phyloP scores from a whole-genome alignment of 1,284 basidiomycete species.

The Cryptococcus amylolentus region DNA sequence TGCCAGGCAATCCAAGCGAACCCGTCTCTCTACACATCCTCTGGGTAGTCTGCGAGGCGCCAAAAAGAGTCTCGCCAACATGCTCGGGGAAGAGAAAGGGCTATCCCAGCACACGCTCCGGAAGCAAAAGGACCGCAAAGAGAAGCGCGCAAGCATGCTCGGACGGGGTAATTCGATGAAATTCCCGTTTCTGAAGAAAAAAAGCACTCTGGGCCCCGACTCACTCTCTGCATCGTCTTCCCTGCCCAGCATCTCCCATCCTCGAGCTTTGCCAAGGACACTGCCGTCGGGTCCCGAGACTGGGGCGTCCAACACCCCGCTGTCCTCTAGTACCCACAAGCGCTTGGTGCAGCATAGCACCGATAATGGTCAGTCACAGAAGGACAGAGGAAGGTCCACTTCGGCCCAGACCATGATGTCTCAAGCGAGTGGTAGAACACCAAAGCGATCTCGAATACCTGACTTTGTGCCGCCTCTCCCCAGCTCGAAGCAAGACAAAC shows the following conservation, averaged over 20 bases:
- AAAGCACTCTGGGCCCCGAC: slow-evolving; percentile 2
- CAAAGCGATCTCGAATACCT: slow-evolving; percentile 15
- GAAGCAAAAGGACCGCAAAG: slow-evolving; percentile 15
- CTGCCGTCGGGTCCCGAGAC: neutral
- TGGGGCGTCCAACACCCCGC: slow-evolving; percentile 2
- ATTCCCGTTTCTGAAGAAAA: slow-evolving; percentile 1
- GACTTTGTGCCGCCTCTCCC: slow-evolving; percentile 19
- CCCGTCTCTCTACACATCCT: slow-evolving; percentile 24
- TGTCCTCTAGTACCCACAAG: neutral
- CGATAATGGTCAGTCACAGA: slow-evolving; percentile 1
- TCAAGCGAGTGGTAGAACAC: slow-evolving; percentile 6
- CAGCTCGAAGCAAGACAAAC: neutral
- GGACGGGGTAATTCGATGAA: slow-evolving; percentile 16
- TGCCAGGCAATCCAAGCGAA: slow-evolving; percentile 26
- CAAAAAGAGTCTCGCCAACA: slow-evolving; percentile 26
- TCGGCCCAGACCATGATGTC: slow-evolving; percentile 17
- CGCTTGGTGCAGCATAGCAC: neutral
- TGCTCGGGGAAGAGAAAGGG: slow-evolving; percentile 23
- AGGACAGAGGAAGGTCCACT: slow-evolving; percentile 10
- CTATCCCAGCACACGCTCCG: slow-evolving; percentile 4
- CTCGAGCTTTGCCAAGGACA: neutral
- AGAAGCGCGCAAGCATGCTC: slow-evolving; percentile 18
- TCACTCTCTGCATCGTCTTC: neutral
- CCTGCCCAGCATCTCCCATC: neutral
- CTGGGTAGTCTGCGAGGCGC: slow-evolving; percentile 28